These are phyloP conservation scores for Eucalyptus regnans DNA, from an alignment of 345 rosid species.

Conservation along the genomic window DNA sequence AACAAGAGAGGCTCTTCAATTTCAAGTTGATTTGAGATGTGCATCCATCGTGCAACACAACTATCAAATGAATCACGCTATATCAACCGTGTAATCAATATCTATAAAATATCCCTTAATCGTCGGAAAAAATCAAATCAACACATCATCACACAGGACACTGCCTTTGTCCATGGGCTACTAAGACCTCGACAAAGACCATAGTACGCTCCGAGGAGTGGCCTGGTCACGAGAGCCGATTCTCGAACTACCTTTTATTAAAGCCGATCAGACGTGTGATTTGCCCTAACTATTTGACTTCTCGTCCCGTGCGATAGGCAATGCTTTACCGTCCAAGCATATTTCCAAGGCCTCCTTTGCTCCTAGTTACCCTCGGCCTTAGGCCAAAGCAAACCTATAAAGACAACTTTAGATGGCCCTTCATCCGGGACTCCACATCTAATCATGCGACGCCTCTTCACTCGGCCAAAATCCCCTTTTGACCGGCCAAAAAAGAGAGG, in stretches of 20 bases:
- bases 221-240: not conserved
- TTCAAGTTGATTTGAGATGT: not conserved
- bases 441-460: not conserved
- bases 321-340: not conserved
- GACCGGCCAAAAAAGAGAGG: not conserved
- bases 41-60: not conserved
- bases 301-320: not conserved
- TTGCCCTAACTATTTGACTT: not conserved
- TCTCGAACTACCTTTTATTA: not conserved
- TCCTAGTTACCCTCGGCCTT: not conserved
- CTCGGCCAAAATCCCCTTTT: not conserved
- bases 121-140: not conserved
- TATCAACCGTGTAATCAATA: accelerated
- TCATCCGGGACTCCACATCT: not conserved
- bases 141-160: accelerated
- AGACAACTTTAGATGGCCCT: not conserved
- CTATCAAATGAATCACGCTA: not conserved
- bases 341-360: not conserved
- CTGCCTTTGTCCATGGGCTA: not conserved
- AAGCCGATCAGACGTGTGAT: not conserved
- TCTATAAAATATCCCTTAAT: not conserved
- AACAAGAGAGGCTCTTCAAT: not conserved
- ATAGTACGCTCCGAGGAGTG: not conserved
- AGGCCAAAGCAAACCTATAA: not conserved
- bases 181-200: not conserved